Percentiles rank a stretch among this genome's conserved stretches.
phyloP scores from a whole-genome alignment of 306 rosid genomes.

The Hylodesmum podocarpum region DNA sequence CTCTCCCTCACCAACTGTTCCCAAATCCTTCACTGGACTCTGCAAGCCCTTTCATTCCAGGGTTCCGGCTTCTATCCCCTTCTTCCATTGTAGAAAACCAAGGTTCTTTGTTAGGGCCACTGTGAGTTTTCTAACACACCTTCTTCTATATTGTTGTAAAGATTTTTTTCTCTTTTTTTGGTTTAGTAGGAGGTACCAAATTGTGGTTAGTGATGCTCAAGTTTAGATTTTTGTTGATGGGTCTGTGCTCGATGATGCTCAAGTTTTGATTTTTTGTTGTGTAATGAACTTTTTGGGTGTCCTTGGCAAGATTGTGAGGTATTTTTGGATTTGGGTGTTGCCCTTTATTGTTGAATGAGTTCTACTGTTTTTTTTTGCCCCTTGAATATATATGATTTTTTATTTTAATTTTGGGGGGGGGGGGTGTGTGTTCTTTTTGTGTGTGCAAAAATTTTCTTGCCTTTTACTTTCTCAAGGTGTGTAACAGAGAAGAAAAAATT shows the following conservation, averaged over 20 bases:
- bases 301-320: not conserved
- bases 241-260: conserved; percentile 14
- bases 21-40: conserved; percentile 67
- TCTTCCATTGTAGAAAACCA: conserved; percentile 40
- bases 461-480: not conserved
- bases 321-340: not conserved
- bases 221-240: conserved; percentile 29
- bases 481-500: not conserved
- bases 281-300: not conserved
- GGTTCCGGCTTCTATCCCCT: conserved; percentile 45
- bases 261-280: conserved; percentile 13
- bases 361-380: not conserved
- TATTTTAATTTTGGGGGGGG: not conserved
- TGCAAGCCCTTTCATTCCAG: conserved; percentile 58
- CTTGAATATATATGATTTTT: not conserved
- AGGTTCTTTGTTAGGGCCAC: conserved; percentile 69
- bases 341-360: conserved; percentile 3
- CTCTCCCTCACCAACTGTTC: conserved; percentile 46
- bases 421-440: not conserved
- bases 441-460: not conserved
- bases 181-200: not conserved
- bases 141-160: not conserved
- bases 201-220: not conserved
- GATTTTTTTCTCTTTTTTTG: not conserved
- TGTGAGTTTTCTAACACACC: conserved; percentile 37